Evolutionary conservation across 257 asterid genomes (phyloP).

Genomic region (Oldenlandia corymbosa): DNA sequence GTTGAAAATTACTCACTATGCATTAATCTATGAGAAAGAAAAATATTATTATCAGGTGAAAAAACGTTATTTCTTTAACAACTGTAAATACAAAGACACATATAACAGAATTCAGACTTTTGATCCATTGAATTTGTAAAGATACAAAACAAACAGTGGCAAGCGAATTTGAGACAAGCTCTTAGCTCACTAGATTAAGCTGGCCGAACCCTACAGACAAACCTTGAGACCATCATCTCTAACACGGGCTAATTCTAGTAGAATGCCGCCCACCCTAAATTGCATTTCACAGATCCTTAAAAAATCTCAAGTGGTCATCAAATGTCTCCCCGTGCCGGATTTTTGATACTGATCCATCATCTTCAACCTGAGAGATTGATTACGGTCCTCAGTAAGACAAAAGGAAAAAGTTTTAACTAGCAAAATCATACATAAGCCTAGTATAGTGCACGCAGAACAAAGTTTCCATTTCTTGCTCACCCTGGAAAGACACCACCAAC

Average conservation of each 20-base stretch:
- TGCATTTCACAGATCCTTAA: slow-evolving; percentile 54
- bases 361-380: too few relatives aligned
- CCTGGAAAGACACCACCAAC: background rate
- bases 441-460: too few relatives aligned
- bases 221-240: background rate
- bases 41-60: too few relatives aligned
- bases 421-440: too few relatives aligned
- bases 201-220: background rate
- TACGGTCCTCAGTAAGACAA: too few relatives aligned
- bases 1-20: too few relatives aligned
- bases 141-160: background rate
- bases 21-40: too few relatives aligned
- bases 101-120: background rate
- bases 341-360: slow-evolving; percentile 69
- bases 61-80: too few relatives aligned
- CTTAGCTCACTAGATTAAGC: background rate
- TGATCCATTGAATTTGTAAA: background rate
- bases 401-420: too few relatives aligned
- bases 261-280: background rate
- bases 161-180: background rate
- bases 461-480: background rate
- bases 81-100: too few relatives aligned
- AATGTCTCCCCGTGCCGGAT: slow-evolving; percentile 82
- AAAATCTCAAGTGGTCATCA: slow-evolving; percentile 73
- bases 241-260: background rate